phyloP scores from a whole-genome alignment of 768 basidiomycete species.

The Calocybe cyanea region DNA sequence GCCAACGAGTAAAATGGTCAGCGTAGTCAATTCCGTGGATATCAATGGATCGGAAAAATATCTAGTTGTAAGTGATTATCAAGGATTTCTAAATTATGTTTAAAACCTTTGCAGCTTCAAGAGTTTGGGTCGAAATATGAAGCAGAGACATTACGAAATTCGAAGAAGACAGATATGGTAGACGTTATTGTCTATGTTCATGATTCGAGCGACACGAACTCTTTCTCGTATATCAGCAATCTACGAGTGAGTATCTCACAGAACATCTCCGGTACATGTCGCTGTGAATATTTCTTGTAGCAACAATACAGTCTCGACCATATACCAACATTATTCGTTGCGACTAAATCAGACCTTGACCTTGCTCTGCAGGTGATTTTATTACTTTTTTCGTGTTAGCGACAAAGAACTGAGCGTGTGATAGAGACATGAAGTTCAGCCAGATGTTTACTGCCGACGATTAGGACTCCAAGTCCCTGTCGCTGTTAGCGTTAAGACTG shows the following conservation, averaged over 20 bases:
- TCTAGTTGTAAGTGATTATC: constrained; percentile 69
- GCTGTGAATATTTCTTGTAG: constrained; percentile 37
- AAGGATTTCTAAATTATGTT: not conserved
- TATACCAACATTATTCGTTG: constrained; percentile 94
- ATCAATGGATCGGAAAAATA: constrained; percentile 95
- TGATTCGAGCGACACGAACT: constrained; percentile 98
- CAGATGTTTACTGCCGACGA: constrained; percentile 92
- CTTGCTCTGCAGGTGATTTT: constrained; percentile 82
- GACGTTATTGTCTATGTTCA: constrained; percentile 96
- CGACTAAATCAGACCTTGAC: constrained; percentile 98
- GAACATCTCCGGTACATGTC: not conserved
- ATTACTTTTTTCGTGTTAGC: constrained; percentile 1
- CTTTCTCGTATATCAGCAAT: constrained; percentile 97
- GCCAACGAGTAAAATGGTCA: constrained; percentile 86
- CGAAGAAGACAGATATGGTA: constrained; percentile 87
- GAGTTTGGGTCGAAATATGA: constrained; percentile 98
- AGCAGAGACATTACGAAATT: constrained; percentile 80
- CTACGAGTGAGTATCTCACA: constrained; percentile 56
- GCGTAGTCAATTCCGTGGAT: constrained; percentile 93
- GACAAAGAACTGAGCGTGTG: constrained; percentile 9
- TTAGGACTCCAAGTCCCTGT: constrained; percentile 91
- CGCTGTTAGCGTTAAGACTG: constrained; percentile 85
- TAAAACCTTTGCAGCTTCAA: constrained; percentile 60
- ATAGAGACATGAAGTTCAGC: constrained; percentile 96
- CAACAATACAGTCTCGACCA: constrained; percentile 97